Evolutionary conservation across 345 rosid species (phyloP), one percentile per base, ranked within the genome.

Genomic region (Salix viminalis): DNA sequence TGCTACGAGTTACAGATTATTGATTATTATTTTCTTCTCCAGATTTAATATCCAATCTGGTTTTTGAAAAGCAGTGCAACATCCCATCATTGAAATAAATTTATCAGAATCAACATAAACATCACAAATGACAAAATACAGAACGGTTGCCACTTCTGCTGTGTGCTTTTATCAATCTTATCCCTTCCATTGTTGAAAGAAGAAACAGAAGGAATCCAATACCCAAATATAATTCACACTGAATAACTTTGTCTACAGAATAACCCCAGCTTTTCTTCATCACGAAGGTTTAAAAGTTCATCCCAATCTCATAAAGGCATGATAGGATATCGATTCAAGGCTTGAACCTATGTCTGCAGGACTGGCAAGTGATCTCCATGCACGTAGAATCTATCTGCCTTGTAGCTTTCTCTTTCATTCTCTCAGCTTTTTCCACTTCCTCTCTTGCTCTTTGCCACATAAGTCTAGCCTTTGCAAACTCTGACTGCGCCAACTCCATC

Each of bases 351-450:
- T 92, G 97, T 80, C 96, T 89, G 88, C 99, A 96, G 77, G 97
- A 93, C 19, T 93, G 99, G 77, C 99, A 96, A 83, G 99, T 96
- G 87, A 93, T 89, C 90, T 96, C 96, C 89, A 90, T 84, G 90
- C 94, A 90, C 77, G 89, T 73, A 67, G 92, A 85, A 88, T 91
- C 99, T 2, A 85, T 85, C 87, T 76, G 87, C 65, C 80, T 81
- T 56, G 93, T 88, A 26, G 97, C 93, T 81, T 88, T 83, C 69
- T 90, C 92, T 85, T 93, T 95, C 87, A 91, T 68, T 72, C 88
- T 89, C 86, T 92, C 94, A 0, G 98, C 98, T 68, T 88, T 92
- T 50, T 89, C 96, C 37, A 90, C 91, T 23, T 93, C 99, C 61
- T 90, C 97, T 75, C 91, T 87, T 0, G 96, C 97, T 72, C 93